Conservation (phyloP, 2,329 filamentous ascomycete species). For the Teratosphaeria gauchensis region DNA sequence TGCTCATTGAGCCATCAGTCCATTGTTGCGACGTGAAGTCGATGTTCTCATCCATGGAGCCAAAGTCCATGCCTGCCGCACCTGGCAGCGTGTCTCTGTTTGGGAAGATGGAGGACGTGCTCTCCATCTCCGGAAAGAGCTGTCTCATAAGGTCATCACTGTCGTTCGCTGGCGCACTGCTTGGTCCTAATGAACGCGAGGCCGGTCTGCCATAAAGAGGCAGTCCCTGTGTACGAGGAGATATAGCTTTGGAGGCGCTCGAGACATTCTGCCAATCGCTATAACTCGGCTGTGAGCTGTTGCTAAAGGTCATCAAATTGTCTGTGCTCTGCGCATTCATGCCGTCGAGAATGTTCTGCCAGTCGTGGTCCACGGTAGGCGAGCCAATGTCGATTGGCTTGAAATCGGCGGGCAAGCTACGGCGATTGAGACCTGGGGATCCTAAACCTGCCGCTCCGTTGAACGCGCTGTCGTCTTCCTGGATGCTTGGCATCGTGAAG, state of each 20-base stretch:
- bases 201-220: constrained; percentile 12
- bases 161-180: constrained; percentile 13
- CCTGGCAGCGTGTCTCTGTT: constrained; percentile 6
- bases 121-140: constrained; percentile 25
- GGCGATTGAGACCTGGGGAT: constrained; percentile 16
- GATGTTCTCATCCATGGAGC: constrained; percentile 9
- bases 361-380: not conserved
- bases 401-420: constrained; percentile 22
- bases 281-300: constrained; percentile 6
- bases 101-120: constrained; percentile 11
- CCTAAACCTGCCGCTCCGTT: constrained; percentile 5
- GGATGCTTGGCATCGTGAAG: constrained; percentile 23
- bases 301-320: constrained; percentile 7
- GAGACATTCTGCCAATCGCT: constrained; percentile 14
- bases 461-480: constrained; percentile 17
- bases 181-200: constrained; percentile 20
- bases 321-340: not conserved
- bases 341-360: not conserved
- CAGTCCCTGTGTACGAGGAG: constrained; percentile 4
- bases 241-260: constrained; percentile 4
- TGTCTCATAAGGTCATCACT: constrained; percentile 21
- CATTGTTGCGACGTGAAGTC: constrained; percentile 22
- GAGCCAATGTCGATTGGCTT: not conserved
- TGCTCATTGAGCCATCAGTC: constrained; percentile 24
- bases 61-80: constrained; percentile 9